These are phyloP conservation scores for Globisporangium emineosum DNA, from an alignment of 352 stramenopile species.

Conservation along the genomic window DNA sequence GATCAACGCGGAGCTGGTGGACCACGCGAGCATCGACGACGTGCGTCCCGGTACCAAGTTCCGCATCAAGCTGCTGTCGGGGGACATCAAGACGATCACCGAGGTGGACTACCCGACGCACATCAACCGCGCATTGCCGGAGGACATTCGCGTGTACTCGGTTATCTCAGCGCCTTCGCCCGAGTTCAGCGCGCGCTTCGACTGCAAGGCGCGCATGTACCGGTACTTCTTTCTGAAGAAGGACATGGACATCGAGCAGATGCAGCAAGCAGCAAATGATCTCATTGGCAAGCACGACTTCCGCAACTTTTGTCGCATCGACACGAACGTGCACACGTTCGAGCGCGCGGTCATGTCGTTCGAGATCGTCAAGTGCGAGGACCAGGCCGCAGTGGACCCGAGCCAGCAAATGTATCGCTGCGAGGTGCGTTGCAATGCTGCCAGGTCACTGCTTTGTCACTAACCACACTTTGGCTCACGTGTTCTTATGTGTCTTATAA, in stretches of 20 bases:
- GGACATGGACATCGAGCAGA: conserved; percentile 72
- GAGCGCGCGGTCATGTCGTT: conserved; percentile 80
- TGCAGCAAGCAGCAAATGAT: conserved; percentile 81
- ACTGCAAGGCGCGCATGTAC: conserved; percentile 92
- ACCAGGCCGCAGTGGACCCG: conserved; percentile 30
- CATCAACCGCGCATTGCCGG: conserved; percentile 95
- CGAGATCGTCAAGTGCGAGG: conserved; percentile 72
- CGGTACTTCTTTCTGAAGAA: conserved; percentile 95
- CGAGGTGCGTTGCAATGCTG: conserved; percentile 32
- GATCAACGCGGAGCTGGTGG: conserved; percentile 54
- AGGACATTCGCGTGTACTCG: conserved; percentile 80
- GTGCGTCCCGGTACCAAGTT: conserved; percentile 61
- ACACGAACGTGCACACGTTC: conserved; percentile 97
- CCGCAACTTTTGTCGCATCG: conserved; percentile 99
- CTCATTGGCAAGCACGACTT: conserved; percentile 97
- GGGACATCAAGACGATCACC: conserved; percentile 65
- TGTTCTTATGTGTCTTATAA: not conserved
- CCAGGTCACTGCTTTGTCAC: not conserved
- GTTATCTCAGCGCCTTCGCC: conserved; percentile 73
- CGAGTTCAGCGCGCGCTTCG: conserved; percentile 96
- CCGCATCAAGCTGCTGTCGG: conserved; percentile 49
- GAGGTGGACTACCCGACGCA: conserved; percentile 97
- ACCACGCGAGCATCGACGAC: conserved; percentile 61
- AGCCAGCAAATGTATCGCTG: conserved; percentile 69
- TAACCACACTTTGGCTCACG: not conserved